phyloP scores from a whole-genome alignment of 768 basidiomycete genomes.

The Rubroboletus satanas region DNA sequence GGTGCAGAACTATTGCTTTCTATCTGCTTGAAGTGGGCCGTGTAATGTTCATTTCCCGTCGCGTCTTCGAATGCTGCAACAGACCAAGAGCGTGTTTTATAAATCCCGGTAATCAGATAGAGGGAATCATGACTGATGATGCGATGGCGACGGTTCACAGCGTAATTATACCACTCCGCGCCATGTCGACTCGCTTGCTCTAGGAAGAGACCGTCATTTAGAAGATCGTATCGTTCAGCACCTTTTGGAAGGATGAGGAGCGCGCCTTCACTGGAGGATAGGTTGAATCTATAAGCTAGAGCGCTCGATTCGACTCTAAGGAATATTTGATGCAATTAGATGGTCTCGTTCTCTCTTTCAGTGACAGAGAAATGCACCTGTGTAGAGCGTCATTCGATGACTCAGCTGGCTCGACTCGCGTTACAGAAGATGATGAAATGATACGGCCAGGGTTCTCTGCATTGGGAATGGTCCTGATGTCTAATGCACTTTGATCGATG shows the following conservation, averaged over 20 bases:
- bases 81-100: constrained; percentile 19
- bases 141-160: neutral
- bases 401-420: neutral
- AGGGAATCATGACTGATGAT: neutral
- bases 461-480: constrained; percentile 3
- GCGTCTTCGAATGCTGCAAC: constrained; percentile 14
- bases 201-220: neutral
- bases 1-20: neutral
- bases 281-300: neutral
- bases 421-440: neutral
- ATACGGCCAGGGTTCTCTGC: neutral
- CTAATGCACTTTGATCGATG: constrained; percentile 6
- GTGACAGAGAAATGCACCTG: neutral
- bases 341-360: neutral
- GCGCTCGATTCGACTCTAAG: neutral
- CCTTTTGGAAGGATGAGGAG: neutral
- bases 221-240: neutral
- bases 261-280: neutral
- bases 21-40: neutral
- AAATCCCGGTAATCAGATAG: neutral
- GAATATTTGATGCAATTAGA: neutral
- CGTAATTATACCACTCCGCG: neutral
- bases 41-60: neutral
- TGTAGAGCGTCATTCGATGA: neutral
- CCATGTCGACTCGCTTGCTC: neutral